Conservation (phyloP, 2,329 filamentous ascomycete genomes). For the Aspergillus sp. region DNA sequence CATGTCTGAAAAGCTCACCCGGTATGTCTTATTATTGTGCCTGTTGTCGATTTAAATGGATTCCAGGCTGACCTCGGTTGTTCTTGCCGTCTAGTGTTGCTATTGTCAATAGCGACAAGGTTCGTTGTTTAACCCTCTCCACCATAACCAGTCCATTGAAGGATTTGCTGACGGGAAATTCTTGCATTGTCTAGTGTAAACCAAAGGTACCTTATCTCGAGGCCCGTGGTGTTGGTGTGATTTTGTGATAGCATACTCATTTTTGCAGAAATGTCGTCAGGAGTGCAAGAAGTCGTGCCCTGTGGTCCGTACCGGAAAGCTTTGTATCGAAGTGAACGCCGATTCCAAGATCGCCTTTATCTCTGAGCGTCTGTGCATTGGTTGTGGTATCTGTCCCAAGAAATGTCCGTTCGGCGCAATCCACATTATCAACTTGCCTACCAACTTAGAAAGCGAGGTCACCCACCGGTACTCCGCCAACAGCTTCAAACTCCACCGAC, state of each 20-base stretch:
- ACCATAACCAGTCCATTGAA: slow-evolving; percentile 12
- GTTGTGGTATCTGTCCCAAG: slow-evolving; percentile 99
- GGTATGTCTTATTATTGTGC: slow-evolving; percentile 49
- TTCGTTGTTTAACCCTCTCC: slow-evolving; percentile 42
- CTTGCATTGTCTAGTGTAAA: slow-evolving; percentile 58
- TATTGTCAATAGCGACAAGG: slow-evolving; percentile 98
- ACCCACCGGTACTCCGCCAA: slow-evolving; percentile 98
- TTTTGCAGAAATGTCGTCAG: slow-evolving; percentile 80
- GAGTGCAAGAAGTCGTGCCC: slow-evolving; percentile 99
- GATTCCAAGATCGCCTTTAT: slow-evolving; percentile 96
- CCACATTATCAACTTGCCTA: slow-evolving; percentile 99
- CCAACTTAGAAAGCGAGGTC: slow-evolving; percentile 95
- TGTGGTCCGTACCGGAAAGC: slow-evolving; percentile 92
- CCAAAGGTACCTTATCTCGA: slow-evolving; percentile 56
- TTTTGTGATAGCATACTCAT: slow-evolving; percentile 13
- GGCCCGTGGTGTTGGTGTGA: neutral
- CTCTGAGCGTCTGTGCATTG: slow-evolving; percentile 90
- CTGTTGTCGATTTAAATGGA: too few species aligned
- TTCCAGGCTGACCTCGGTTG: slow-evolving; percentile 8
- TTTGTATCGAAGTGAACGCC: slow-evolving; percentile 87
- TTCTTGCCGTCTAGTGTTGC: slow-evolving; percentile 62
- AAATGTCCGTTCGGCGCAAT: slow-evolving; percentile 98
- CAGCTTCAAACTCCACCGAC: slow-evolving; percentile 97
- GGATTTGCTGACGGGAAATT: slow-evolving; percentile 34
- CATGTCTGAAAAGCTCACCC: slow-evolving; percentile 92